These are phyloP conservation scores for Phytophthora europaea DNA, from an alignment of 352 stramenopile genomes.

Conservation along the genomic window DNA sequence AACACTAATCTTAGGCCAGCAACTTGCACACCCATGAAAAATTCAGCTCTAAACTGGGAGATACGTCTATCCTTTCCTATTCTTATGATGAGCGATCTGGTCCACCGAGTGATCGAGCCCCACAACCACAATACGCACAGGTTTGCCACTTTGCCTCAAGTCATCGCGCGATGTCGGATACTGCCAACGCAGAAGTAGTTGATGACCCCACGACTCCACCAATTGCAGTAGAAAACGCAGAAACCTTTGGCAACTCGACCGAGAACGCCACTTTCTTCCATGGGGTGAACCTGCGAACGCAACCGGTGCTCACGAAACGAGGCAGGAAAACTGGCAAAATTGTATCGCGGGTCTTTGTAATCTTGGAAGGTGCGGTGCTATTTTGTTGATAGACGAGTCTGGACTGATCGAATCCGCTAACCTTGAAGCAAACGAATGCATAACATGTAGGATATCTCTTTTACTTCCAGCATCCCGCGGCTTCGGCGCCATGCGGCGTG, in stretches of 20 bases:
- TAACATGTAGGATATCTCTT: conserved; percentile 69
- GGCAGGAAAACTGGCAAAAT: conserved; percentile 72
- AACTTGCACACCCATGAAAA: conserved; percentile 12
- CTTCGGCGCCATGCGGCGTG: conserved; percentile 68
- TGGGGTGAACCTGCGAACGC: conserved; percentile 65
- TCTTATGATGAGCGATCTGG: conserved; percentile 18
- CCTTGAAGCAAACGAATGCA: neutral
- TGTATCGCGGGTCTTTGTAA: conserved; percentile 80
- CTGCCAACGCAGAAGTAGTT: conserved; percentile 8
- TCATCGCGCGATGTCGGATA: conserved; percentile 28
- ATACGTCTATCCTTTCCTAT: conserved; percentile 11
- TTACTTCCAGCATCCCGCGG: conserved; percentile 74
- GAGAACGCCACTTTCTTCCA: conserved; percentile 58
- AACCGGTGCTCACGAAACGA: conserved; percentile 81
- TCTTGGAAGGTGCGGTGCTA: conserved; percentile 63
- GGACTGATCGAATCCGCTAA: neutral
- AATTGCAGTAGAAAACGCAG: conserved; percentile 7
- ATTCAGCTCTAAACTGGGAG: conserved; percentile 21
- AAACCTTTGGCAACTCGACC: conserved; percentile 12
- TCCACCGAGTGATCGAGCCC: conserved; percentile 1
- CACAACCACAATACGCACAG: neutral
- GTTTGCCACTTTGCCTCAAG: neutral
- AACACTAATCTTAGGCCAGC: conserved; percentile 23
- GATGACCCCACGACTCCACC: neutral
- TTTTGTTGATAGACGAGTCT: neutral